Evolutionary conservation across 768 basidiomycete species (phyloP).

Genomic region (Rhizopogon vinicolor): DNA sequence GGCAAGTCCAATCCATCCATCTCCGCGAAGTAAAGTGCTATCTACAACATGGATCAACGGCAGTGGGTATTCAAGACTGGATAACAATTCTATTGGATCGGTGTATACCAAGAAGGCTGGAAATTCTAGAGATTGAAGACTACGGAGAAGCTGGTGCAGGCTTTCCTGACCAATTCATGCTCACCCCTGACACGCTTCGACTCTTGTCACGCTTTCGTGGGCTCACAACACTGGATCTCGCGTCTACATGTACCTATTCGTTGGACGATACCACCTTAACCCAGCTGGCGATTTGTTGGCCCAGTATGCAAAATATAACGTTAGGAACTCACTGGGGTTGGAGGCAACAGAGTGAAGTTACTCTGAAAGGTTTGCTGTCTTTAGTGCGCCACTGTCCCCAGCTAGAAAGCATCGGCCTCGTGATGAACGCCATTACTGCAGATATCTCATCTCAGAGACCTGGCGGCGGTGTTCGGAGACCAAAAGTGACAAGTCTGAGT

Average conservation of each 20-base stretch:
- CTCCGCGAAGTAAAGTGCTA: neutral
- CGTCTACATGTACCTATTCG: neutral
- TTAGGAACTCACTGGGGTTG: conserved; percentile 3
- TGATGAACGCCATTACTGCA: neutral
- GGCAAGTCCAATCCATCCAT: neutral
- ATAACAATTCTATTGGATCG: neutral
- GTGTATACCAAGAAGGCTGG: neutral
- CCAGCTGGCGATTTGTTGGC: conserved; percentile 4
- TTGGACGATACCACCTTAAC: conserved; percentile 4
- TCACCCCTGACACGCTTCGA: neutral
- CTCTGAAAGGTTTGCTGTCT: conserved; percentile 3
- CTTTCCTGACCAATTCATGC: neutral
- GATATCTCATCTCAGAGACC: conserved; percentile 1
- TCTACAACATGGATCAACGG: neutral
- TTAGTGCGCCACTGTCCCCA: conserved; percentile 3
- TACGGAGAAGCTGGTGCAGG: neutral
- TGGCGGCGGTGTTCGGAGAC: neutral
- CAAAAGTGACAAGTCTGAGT: neutral
- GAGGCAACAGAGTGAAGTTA: neutral
- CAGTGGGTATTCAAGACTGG: neutral
- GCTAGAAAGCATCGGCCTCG: neutral
- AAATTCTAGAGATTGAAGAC: conserved; percentile 1
- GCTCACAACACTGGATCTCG: neutral
- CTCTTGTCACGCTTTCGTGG: conserved; percentile 1
- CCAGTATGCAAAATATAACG: neutral